Base-by-base conservation (phyloP, 2,329 filamentous ascomycete species). In the Aspergillus flavus region DNA sequence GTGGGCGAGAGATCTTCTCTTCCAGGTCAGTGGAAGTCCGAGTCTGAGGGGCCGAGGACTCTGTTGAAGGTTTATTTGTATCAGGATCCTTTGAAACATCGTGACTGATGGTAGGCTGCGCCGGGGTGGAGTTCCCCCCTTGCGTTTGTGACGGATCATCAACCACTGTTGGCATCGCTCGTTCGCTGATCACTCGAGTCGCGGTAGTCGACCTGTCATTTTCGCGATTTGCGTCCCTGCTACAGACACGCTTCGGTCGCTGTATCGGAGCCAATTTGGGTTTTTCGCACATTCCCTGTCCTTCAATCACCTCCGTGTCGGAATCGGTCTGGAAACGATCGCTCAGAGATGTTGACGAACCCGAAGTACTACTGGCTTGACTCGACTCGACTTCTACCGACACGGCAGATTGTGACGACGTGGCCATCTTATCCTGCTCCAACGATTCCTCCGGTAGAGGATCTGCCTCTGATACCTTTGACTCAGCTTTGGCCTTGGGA, bases 251-350 rank as follows among this genome's bases (percentile, higher is more conserved):
- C 61, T 68, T 73, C 19, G 75, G 75, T 61, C 74, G 71, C 58
- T 76, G 72, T 46, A 71, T 66, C 21, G 68, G 65, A 57, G 68
- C 66, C 59, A 71, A 57, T 58, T 63, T 73, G 7, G 73, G 73
- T 61, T 72, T 72, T 56, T 76, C 75, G 41, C 66, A 66, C 61
- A 69, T 71, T 26, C 74, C 75, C 52, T 68, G 72, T 11, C 72
- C 76, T 64, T 77, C 75, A 45, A 78, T 73, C 4, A 73, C 58
- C 61, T 78, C 73, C 10, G 65, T 30, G 11, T 70, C 65, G 6
- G 69, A 61, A 59, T 69, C 61, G 16, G 65, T 55, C 46, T 56
- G 53, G 32, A 39, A 26, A 34, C 57, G 58, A 64, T 72, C 71
- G 26, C 60, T 66, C 21, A 70, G 41, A 36, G 71, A 71, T 43